Evolutionary conservation across 768 basidiomycete genomes (phyloP), one percentile per base, ranked within the genome.

Genomic region (Pleurotus sapidus): DNA sequence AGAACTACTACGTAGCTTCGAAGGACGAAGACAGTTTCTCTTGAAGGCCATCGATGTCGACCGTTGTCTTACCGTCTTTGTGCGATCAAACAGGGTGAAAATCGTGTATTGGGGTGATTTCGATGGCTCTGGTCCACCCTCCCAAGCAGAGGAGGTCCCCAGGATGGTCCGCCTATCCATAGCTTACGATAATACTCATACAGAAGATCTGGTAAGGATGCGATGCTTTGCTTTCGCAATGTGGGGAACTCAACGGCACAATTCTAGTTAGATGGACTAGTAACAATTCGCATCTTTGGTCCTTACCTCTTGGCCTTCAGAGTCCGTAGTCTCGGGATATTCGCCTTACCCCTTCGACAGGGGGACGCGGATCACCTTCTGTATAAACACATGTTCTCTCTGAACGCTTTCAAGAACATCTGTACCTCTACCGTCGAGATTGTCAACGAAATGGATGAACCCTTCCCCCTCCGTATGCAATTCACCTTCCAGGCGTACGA

Each of bases 291-390:
- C 15, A 72, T 85, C 40, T 70, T 81, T 39, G 82, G 78, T 2
- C 69, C 73, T 0, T 78, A 81, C 54, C 61, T 86, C n/a, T 67
- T 87, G 23, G 73, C 80, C 20, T 76, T 86, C 63, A 82, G 77
- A 57, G 69, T 75, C 0, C 79, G 77, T 4, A 77, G 83, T 0
- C 61, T 87, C 20, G 82, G 85, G 57, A 66, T 83, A 2, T 73
- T 77, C 58, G 67, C 75, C 0, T 60, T 75, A 24, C 49, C 66
- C 46, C 27, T 51, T 53, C 46, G 63, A 57, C 55, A 49, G 18
- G 20, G 48, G 11, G 57, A 46, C 25, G 30, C 49, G n/a, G 45
- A 45, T 30, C 58, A 50, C 17, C 39, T 64, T n/a, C 68, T 65
- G 63, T 37, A 38, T 61, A 38, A 60, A 67, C 40, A 62, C 47